Evolutionary conservation across 2,329 filamentous ascomycete species (phyloP).

Genomic region (Oidium heveae): DNA sequence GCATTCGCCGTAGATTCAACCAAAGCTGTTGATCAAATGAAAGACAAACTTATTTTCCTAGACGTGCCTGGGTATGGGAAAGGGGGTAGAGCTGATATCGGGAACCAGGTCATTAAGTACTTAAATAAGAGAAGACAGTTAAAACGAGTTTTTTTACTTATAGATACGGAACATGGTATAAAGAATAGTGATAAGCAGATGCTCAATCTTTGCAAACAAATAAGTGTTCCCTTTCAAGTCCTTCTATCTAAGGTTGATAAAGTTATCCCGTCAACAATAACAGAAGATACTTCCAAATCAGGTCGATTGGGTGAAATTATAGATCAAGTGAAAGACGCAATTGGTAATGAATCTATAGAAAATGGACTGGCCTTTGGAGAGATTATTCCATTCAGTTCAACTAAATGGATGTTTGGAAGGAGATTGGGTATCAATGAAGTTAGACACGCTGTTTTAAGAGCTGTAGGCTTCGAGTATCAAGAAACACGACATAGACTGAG

Average conservation of each 20-base stretch:
- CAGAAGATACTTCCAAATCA: conserved; percentile 4
- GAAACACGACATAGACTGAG: not conserved
- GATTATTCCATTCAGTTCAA: conserved; percentile 30
- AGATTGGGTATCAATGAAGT: conserved; percentile 34
- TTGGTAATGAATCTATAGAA: conserved; percentile 17
- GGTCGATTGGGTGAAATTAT: conserved; percentile 16
- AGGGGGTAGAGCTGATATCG: conserved; percentile 35
- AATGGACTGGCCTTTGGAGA: conserved; percentile 25
- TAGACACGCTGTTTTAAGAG: conserved; percentile 36
- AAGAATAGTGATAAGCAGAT: conserved; percentile 33
- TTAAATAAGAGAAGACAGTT: conserved; percentile 31
- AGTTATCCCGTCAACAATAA: conserved; percentile 18
- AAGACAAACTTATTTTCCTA: conserved; percentile 26
- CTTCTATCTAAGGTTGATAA: conserved; percentile 42
- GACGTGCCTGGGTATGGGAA: conserved; percentile 51
- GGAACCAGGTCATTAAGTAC: conserved; percentile 42
- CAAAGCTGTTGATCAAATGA: not conserved
- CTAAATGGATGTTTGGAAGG: conserved; percentile 21
- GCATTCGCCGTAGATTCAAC: conserved; percentile 31
- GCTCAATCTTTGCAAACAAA: conserved; percentile 26
- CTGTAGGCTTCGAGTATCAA: conserved; percentile 26
- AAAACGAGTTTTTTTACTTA: conserved; percentile 32
- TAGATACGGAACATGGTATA: conserved; percentile 36
- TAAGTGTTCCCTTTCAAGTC: conserved; percentile 36
- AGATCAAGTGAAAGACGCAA: conserved; percentile 15